A percentile compares a stretch with the other conserved stretches of the same genome.
phyloP scores from a whole-genome alignment of 768 basidiomycete species.

The Crepidotus variabilis region DNA sequence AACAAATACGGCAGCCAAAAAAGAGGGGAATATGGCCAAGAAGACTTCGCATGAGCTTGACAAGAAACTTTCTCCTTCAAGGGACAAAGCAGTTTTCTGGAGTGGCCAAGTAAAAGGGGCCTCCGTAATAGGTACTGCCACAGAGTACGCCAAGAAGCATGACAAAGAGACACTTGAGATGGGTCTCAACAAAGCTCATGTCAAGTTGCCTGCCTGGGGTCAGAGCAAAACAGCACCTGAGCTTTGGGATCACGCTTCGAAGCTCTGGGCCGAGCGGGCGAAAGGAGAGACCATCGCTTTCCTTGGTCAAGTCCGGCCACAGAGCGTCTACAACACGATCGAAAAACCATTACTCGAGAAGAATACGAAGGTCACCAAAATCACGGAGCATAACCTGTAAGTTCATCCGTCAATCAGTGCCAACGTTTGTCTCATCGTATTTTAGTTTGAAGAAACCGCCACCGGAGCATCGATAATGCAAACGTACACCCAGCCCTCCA shows the following conservation, averaged over 20 bases:
- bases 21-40: not conserved
- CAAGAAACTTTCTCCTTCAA: not conserved
- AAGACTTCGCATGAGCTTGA: not conserved
- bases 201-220: not conserved
- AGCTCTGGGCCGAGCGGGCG: not conserved
- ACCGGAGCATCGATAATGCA: too few relatives aligned
- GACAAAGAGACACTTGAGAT: not conserved
- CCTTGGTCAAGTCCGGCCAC: not conserved
- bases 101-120: not conserved
- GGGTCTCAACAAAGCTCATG: not conserved
- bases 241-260: not conserved
- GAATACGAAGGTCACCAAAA: not conserved
- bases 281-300: not conserved
- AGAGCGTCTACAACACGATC: not conserved
- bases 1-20: too few relatives aligned
- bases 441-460: too few relatives aligned
- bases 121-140: not conserved
- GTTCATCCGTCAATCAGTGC: too few relatives aligned
- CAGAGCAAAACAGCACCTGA: not conserved
- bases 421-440: too few relatives aligned
- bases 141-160: not conserved
- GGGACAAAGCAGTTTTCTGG: not conserved
- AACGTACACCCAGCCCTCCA: too few relatives aligned
- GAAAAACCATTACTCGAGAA: not conserved
- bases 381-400: not conserved